Percentiles rank a stretch among this genome's conserved stretches.
Evolutionary conservation across 148 eudicot species (phyloP).

Genomic region (Beta vulgaris): DNA sequence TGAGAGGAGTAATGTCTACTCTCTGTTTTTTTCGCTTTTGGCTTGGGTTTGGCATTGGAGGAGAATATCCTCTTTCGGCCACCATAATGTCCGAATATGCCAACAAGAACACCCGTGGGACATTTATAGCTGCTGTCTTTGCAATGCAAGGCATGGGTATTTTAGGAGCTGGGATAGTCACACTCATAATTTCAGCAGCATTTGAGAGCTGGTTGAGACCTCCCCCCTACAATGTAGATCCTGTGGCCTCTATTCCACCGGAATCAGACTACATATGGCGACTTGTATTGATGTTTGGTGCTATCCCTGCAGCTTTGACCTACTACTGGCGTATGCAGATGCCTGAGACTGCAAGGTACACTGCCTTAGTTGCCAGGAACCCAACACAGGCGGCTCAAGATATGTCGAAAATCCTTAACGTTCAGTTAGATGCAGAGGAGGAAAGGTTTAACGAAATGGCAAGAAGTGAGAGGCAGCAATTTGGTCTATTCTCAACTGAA

Average conservation of each 20-base stretch:
- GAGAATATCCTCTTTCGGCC: slow-evolving; percentile 12
- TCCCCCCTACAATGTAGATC: background rate
- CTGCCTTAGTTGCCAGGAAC: slow-evolving; percentile 14
- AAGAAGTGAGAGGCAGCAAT: background rate
- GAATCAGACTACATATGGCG: slow-evolving; percentile 10
- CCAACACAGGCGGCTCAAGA: background rate
- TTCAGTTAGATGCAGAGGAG: background rate
- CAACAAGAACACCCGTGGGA: slow-evolving; percentile 12
- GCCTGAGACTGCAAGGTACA: slow-evolving; percentile 21
- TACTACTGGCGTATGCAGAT: slow-evolving; percentile 22
- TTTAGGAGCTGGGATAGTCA: background rate
- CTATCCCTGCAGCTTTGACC: slow-evolving; percentile 6
- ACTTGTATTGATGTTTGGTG: slow-evolving; percentile 13
- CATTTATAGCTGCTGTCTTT: slow-evolving; percentile 14
- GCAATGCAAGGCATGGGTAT: slow-evolving; percentile 13
- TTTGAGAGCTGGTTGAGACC: background rate
- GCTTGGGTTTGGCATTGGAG: slow-evolving; percentile 17
- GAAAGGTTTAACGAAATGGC: background rate
- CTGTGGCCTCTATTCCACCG: background rate
- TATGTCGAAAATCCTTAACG: slow-evolving; percentile 4
- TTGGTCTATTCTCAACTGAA: background rate
- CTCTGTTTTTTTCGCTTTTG: no score
- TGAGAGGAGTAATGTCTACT: slow-evolving; percentile 9
- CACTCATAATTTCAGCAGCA: background rate
- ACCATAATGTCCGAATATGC: slow-evolving; percentile 20